Evolutionary conservation across 2,329 filamentous ascomycete species (phyloP).

Genomic region (Paecilomyces fulvus): DNA sequence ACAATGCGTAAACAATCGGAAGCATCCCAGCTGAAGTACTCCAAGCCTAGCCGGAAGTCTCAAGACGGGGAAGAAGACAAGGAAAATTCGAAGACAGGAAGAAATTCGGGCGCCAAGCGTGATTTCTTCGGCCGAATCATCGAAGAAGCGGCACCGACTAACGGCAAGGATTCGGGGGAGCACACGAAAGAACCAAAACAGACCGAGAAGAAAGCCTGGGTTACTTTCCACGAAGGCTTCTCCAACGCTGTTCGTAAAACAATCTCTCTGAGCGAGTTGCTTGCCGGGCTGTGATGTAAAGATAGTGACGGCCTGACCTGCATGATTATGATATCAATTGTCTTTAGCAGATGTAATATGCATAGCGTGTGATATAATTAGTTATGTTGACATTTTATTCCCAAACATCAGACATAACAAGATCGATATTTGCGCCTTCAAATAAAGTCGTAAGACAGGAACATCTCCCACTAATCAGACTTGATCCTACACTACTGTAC

Average conservation of each 20-base stretch:
- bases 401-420: not conserved
- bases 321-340: not conserved
- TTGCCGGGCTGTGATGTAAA: constrained; percentile 39
- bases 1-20: constrained; percentile 57
- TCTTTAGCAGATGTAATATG: not conserved
- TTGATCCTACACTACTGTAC: too few species aligned
- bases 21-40: constrained; percentile 49
- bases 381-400: not conserved
- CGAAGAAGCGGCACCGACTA: constrained; percentile 30
- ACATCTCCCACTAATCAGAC: too few species aligned
- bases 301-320: not conserved
- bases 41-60: constrained; percentile 16
- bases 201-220: constrained; percentile 61
- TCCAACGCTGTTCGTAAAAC: constrained; percentile 90
- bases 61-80: constrained; percentile 22
- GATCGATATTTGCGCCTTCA: not conserved
- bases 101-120: constrained; percentile 47
- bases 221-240: constrained; percentile 81
- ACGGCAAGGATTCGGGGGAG: constrained; percentile 27
- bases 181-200: constrained; percentile 21
- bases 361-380: not conserved
- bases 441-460: too few species aligned
- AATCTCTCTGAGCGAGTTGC: constrained; percentile 69
- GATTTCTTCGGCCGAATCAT: constrained; percentile 83
- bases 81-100: constrained; percentile 20